A percentile compares a stretch with the other conserved stretches of the same genome.
phyloP scores from a whole-genome alignment of 192 early-diverging fungal genomes.

The Linnemannia zychae region DNA sequence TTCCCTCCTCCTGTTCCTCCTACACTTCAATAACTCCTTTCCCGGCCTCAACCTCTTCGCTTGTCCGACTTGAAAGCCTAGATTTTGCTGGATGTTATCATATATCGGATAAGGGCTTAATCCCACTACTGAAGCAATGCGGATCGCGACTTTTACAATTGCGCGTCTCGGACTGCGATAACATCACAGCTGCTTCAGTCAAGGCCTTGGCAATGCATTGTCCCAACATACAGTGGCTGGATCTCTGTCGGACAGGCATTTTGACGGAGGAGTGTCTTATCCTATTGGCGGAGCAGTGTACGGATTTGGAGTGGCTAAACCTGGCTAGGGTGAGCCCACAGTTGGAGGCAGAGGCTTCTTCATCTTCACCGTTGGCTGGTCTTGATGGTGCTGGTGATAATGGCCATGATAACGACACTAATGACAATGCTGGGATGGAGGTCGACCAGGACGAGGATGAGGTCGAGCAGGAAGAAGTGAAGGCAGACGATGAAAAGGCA shows the following conservation, averaged over 20 bases:
- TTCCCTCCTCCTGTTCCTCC: background rate
- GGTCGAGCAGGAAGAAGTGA: background rate
- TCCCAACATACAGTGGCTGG: slow-evolving; percentile 55
- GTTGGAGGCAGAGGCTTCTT: background rate
- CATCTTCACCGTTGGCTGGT: no score
- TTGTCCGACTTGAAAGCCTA: slow-evolving; percentile 34
- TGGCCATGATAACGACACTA: background rate
- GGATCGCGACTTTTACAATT: slow-evolving; percentile 49
- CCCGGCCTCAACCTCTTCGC: no score
- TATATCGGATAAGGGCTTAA: slow-evolving; percentile 55
- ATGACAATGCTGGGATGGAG: background rate
- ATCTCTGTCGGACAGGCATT: slow-evolving; percentile 47
- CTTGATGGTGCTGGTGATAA: background rate
- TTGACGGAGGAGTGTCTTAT: slow-evolving; percentile 42
- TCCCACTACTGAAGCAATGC: slow-evolving; percentile 40
- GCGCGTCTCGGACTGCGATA: slow-evolving; percentile 50
- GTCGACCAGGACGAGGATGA: background rate
- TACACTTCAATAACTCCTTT: background rate
- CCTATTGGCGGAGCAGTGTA: slow-evolving; percentile 36
- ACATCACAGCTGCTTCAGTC: slow-evolving; percentile 30
- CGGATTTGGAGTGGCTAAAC: slow-evolving; percentile 56
- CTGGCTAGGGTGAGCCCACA: slow-evolving; percentile 20
- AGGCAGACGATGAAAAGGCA: background rate
- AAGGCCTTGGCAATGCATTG: slow-evolving; percentile 44
- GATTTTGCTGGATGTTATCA: slow-evolving; percentile 57